phyloP scores from a whole-genome alignment of 192 early-diverging fungal species.

The Linnemannia hyalina region DNA sequence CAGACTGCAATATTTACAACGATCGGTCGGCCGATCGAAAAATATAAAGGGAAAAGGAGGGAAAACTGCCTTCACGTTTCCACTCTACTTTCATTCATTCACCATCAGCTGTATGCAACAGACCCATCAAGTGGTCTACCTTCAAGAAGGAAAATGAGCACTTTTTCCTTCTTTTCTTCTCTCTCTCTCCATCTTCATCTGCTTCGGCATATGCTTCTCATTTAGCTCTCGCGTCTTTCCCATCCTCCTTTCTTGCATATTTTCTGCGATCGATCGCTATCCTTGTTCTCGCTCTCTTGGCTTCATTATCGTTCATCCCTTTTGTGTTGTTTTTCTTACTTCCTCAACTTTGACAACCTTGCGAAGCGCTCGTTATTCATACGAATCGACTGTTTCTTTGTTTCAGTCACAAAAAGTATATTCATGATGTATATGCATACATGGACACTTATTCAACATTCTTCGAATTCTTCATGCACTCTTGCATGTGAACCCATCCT shows the following conservation, averaged over 20 bases:
- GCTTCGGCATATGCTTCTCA: background rate
- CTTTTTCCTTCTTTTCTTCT: background rate
- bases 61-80: background rate
- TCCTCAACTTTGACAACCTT: no score
- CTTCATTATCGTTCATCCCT: background rate
- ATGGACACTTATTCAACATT: no score
- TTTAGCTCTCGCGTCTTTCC: background rate
- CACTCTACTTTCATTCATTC: background rate
- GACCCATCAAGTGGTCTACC: background rate
- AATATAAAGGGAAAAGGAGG: background rate
- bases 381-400: no score
- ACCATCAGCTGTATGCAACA: background rate
- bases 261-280: slow-evolving; percentile 1
- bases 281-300: background rate
- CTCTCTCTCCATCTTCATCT: background rate
- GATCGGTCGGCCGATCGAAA: slow-evolving; percentile 5
- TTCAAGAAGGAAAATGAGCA: background rate
- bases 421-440: no score
- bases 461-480: no score
- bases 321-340: no score
- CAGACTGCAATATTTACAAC: background rate
- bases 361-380: no score
- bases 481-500: no score
- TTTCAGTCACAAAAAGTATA: no score
- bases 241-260: background rate